Conservation (phyloP, 768 basidiomycete species). For the Coprinopsis cinerea region DNA sequence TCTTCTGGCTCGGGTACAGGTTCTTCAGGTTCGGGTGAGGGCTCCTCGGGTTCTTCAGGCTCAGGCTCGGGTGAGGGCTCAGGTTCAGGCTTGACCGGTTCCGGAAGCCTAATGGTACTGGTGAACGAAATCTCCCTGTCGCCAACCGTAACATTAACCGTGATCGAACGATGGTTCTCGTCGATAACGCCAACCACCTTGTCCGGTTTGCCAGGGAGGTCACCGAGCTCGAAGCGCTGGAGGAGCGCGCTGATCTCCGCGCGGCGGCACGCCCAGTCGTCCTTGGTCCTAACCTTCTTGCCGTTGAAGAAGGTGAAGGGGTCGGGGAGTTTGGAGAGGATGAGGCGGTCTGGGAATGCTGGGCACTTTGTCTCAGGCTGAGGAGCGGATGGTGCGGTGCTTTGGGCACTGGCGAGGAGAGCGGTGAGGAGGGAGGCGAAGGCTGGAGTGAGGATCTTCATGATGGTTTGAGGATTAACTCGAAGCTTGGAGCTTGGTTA, state of each 20-base stretch:
- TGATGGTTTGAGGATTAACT: too few species aligned
- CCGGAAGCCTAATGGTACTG: constrained; percentile 37
- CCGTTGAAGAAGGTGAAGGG: constrained; percentile 50
- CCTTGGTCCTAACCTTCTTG: constrained; percentile 32
- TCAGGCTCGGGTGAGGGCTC: neutral
- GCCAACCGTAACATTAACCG: constrained; percentile 35
- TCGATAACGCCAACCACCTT: constrained; percentile 36
- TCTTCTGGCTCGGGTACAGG: too few species aligned
- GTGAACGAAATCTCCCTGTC: constrained; percentile 44
- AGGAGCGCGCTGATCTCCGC: constrained; percentile 43
- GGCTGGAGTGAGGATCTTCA: too few species aligned
- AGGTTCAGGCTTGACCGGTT: neutral
- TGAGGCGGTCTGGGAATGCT: constrained; percentile 23
- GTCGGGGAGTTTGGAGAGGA: constrained; percentile 38
- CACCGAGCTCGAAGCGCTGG: constrained; percentile 48
- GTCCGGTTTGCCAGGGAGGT: constrained; percentile 38
- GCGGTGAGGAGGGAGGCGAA: too few species aligned
- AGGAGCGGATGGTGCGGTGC: too few species aligned
- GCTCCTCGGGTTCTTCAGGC: too few species aligned
- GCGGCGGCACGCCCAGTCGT: constrained; percentile 46
- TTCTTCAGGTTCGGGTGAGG: too few species aligned
- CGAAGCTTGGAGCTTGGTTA: too few species aligned
- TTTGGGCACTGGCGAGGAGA: too few species aligned
- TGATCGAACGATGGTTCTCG: constrained; percentile 33
- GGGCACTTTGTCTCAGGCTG: too few species aligned